Evolutionary conservation across 257 asterid genomes (phyloP), one percentile per base, ranked within the genome.

Genomic region (Fraxinus anomala): DNA sequence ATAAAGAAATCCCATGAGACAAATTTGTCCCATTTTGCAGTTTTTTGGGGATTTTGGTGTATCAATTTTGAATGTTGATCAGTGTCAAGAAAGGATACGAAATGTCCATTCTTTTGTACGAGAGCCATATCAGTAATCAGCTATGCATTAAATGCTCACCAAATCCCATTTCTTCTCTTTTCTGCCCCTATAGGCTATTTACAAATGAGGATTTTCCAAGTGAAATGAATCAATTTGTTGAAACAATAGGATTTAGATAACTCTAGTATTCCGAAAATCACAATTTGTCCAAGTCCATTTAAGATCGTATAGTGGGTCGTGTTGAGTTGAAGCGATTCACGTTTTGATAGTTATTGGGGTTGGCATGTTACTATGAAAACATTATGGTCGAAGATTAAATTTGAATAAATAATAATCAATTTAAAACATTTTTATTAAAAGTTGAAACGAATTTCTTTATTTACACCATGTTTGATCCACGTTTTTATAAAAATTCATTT

Each of bases 11-110:
- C 67, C 67, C 28, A 21, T 7, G 10, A 21, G 67, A 21, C 28
- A 23, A 59, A 59, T 59, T 59, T 59, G 67, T 59, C 30, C 13
- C 14, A 21, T n/a, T 59, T 59, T 59, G 67, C 67, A 1, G 67
- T 59, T 6, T 59, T 59, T 59, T 0, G 67, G 67, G 67, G 30
- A 59, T 59, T 59, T 21, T 59, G 67, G 67, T 6, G 67, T 6
- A 59, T 59, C 67, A 59, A n/a, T 59, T 59, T 59, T 23, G 67
- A 59, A 19, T n/a, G 66, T n/a, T 51, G 63, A 51, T 51, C 23
- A 51, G 63, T 16, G 23, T 51, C 23, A 4, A 14, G 67, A 0
- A 59, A 59, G 13, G 67, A 59, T 21, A 21, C 67, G 30, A 59
- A 23, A 59, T 59, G 31, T 59, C 67, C 67, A 59, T 23, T 21